Evolutionary conservation across 495 filamentous ascomycete species (phyloP), one percentile per base, ranked within the genome.

Genomic region (Aspergillus funiculosus): DNA sequence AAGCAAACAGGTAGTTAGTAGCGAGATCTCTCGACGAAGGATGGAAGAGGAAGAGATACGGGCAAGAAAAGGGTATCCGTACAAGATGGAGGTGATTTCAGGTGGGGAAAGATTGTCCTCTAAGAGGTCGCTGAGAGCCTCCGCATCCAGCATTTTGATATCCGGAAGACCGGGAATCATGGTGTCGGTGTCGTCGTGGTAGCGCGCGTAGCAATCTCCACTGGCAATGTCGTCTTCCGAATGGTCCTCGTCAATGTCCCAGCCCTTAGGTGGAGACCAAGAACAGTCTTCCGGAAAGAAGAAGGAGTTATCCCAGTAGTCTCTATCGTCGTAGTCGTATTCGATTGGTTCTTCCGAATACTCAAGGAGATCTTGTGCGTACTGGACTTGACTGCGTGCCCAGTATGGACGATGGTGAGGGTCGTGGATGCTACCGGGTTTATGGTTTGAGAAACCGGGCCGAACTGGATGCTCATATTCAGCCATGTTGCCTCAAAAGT

Each of bases 281-380:
- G 68, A 69, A 56, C 67, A 71, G 37, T 73, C 69, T 53, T 73
- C 69, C 3, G 69, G 69, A 39, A 71, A 73, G 49, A 73, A 71
- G 47, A 71, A 73, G 39, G 61, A 68, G 45, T 70, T 73, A 20
- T 73, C 69, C 45, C 55, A 57, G 36, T 67, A 70, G 48, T 70
- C 68, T n/a, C 66, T 61, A 57, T 73, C 69, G 57, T 71, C 52
- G 61, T 66, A 52, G 27, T 70, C 68, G 69, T 71, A 73, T 29
- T 68, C 68, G 54, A 73, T 70, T 30, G 67, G 69, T 24, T 73
- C 62, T 54, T 66, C 57, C 13, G 68, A 66, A 48, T 43, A 64
- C 39, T 65, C 64, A 11, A 73, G 53, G 1, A 73, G 57, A 34
- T 71, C 61, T 39, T 67, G 63, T 2, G 69, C 68, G 58, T 61